A percentile compares a stretch with the other conserved stretches of the same genome.
These are phyloP conservation scores for Colletotrichum eremochloae DNA, from an alignment of 2,329 filamentous ascomycete genomes.

Conservation along the genomic window DNA sequence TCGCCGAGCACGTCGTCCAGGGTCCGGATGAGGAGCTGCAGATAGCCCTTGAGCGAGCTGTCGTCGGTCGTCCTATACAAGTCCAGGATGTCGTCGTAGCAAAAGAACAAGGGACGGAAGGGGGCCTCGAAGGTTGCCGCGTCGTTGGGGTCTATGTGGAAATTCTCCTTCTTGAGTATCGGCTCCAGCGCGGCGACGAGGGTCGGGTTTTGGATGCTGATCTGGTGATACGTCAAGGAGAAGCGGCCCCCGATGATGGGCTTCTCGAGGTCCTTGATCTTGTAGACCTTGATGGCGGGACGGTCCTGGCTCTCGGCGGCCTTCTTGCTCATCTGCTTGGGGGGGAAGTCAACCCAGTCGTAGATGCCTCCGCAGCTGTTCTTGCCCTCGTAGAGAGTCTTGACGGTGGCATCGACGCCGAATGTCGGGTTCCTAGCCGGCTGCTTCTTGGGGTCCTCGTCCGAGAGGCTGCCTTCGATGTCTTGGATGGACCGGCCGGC, in stretches of 20 bases:
- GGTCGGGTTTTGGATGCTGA: conserved; percentile 59
- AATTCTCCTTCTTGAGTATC: conserved; percentile 57
- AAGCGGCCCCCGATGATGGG: conserved; percentile 54
- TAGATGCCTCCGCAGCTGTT: conserved; percentile 45
- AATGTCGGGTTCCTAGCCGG: conserved; percentile 43
- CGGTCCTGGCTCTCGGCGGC: conserved; percentile 53
- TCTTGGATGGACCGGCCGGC: conserved; percentile 42
- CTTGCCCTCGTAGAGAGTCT: conserved; percentile 57
- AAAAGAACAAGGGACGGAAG: conserved; percentile 60
- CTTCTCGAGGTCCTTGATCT: conserved; percentile 59
- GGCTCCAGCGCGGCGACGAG: conserved; percentile 58
- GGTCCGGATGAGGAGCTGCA: conserved; percentile 56
- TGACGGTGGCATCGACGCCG: conserved; percentile 50
- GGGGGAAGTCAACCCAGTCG: conserved; percentile 58
- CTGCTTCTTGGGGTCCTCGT: conserved; percentile 36
- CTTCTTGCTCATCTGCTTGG: conserved; percentile 57
- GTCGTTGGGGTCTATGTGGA: conserved; percentile 55
- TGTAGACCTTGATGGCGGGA: conserved; percentile 61
- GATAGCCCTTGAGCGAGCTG: conserved; percentile 51
- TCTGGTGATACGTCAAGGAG: conserved; percentile 55
- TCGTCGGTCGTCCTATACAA: conserved; percentile 48
- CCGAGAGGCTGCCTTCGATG: conserved; percentile 31
- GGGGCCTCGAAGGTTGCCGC: conserved; percentile 54
- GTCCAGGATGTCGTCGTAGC: conserved; percentile 56
- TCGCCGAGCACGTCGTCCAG: conserved; percentile 60